These are phyloP conservation scores for Phaeosphaeria sp. DNA, from an alignment of 2,329 filamentous ascomycete species.

Conservation along the genomic window DNA sequence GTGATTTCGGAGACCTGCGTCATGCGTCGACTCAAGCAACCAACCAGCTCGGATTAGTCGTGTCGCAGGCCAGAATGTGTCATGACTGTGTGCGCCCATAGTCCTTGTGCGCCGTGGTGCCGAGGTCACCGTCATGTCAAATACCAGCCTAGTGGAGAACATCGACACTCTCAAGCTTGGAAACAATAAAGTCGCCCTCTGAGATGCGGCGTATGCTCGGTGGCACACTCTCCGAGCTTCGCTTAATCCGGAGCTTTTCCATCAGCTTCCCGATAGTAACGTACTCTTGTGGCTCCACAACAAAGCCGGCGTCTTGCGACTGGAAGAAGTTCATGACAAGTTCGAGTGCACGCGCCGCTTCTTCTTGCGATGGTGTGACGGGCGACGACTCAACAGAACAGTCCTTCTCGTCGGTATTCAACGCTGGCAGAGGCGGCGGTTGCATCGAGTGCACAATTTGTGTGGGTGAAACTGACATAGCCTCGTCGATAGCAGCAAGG, in stretches of 20 bases:
- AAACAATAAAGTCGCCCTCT: constrained; percentile 40
- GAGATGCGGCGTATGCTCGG: constrained; percentile 44
- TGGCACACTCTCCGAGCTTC: constrained; percentile 48
- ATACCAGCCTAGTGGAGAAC: constrained; percentile 30
- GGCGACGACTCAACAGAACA: constrained; percentile 50
- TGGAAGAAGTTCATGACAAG: constrained; percentile 84
- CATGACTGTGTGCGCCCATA: constrained; percentile 15
- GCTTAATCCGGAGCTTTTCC: constrained; percentile 80
- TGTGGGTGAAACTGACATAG: constrained; percentile 45
- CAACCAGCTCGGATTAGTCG: constrained; percentile 12
- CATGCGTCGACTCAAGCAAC: constrained; percentile 18
- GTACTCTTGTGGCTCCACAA: constrained; percentile 80
- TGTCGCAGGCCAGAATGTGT: constrained; percentile 16
- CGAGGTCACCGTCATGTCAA: constrained; percentile 11
- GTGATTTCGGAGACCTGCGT: constrained; percentile 9
- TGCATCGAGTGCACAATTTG: constrained; percentile 53
- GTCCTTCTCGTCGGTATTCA: constrained; percentile 27
- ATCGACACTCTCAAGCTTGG: constrained; percentile 42
- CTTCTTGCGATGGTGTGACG: constrained; percentile 77
- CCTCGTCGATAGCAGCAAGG: constrained; percentile 51
- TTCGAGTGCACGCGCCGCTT: constrained; percentile 81
- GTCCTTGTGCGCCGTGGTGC: constrained; percentile 12
- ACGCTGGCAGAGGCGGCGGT: constrained; percentile 54
- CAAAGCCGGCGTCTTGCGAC: constrained; percentile 70
- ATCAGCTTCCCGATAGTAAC: constrained; percentile 80